Evolutionary conservation across 495 filamentous ascomycete genomes (phyloP), one percentile per base, ranked within the genome.

Genomic region (Apiosordaria backusii): DNA sequence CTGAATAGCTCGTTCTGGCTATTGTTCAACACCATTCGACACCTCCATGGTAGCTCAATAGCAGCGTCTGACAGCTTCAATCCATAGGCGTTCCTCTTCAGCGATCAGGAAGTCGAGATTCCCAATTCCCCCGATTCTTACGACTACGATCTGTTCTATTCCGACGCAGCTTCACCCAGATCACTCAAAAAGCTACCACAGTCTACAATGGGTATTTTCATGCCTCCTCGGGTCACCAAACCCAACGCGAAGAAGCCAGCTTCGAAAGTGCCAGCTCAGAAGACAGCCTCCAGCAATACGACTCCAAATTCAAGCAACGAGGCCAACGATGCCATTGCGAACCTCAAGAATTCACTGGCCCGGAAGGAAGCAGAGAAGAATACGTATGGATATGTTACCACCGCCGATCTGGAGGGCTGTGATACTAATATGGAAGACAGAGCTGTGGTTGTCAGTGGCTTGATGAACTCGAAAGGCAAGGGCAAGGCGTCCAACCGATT

Each of bases 141-240:
- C 65, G 68, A 78, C 19, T 83, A 79, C 74, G 81, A 84, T 57
- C 64, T 84, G 19, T 82, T 78, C 71, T 70, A 75, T 18, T 77
- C 78, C 45, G 71, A 77, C 52, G 70, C 74, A 15, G 70, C 70
- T 54, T 66, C 75, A 16, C 66, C 70, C 3, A 73, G 58, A 45
- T 71, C 70, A 26, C 70, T 76, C 15, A 76, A 70, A 66, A 75
- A 74, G 65, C 65, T 81, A 24, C 73, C 77, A n/a, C 67, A 77
- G n/a, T 78, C 78, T 4, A 76, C 78, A n/a, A 83, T 81, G 79
- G 77, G 71, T 9, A 76, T 83, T 4, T 70, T 81, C 29, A 61
- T 16, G 27, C 26, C 27, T 7, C 57, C 27, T 3, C 64, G 66
- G 45, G 72, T 71, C 26, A 69, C 88, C n/a, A 82, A 76, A 21